Conservation (phyloP, 371 early-diverging fungal genomes). For the Mortierella sp. region DNA sequence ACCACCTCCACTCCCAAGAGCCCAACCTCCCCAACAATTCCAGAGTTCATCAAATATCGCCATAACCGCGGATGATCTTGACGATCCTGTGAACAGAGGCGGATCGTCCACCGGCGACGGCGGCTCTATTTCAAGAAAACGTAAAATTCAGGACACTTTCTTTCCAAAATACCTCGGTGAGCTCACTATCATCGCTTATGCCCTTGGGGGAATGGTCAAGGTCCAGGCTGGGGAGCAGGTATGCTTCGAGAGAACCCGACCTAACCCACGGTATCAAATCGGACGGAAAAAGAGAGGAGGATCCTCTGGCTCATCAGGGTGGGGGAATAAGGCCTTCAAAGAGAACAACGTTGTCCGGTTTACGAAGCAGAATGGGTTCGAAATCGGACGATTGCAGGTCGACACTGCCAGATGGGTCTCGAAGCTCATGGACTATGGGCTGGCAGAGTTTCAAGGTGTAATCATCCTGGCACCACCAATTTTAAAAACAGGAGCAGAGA, state of each 20-base stretch:
- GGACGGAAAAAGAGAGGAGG: conserved; percentile 35
- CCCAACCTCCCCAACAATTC: not conserved
- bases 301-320: conserved; percentile 25
- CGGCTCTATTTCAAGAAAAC: conserved; percentile 5
- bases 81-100: not conserved
- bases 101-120: not conserved
- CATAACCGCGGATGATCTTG: not conserved
- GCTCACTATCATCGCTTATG: conserved; percentile 45
- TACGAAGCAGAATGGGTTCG: conserved; percentile 48
- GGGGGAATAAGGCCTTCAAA: conserved; percentile 29
- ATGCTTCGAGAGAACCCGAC: conserved; percentile 33
- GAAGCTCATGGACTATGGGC: conserved; percentile 59
- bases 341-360: conserved; percentile 68
- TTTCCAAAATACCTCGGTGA: conserved; percentile 51
- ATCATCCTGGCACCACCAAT: conserved; percentile 55
- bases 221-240: conserved; percentile 42
- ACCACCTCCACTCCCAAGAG: not conserved
- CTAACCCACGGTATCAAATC: conserved; percentile 21
- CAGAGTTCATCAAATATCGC: not conserved
- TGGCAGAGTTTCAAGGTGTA: conserved; percentile 61
- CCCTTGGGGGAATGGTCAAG: conserved; percentile 50
- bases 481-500: conserved; percentile 64
- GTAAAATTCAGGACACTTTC: conserved; percentile 33
- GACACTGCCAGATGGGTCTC: conserved; percentile 61
- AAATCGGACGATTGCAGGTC: conserved; percentile 62